Evolutionary conservation across 2,329 filamentous ascomycete species (phyloP).

Genomic region (Colletotrichum liriopes): DNA sequence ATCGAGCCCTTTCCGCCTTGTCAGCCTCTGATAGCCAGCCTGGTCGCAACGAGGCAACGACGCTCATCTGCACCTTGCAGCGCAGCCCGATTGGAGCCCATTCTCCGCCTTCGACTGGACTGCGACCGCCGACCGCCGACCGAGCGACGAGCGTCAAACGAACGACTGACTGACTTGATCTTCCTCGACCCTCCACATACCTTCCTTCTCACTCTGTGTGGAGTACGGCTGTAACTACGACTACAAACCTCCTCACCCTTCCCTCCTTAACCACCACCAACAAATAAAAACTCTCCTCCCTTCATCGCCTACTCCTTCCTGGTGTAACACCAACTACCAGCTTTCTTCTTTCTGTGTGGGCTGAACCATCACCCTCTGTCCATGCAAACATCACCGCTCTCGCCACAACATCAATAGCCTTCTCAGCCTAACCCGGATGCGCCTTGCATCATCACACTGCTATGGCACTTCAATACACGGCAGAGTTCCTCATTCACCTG

Average conservation of each 20-base stretch:
- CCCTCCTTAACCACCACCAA: not conserved
- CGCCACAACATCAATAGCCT: conserved; percentile 31
- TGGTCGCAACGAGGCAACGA: conserved; percentile 14
- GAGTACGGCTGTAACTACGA: conserved; percentile 1
- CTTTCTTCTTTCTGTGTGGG: conserved; percentile 24
- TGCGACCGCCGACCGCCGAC: conserved; percentile 28
- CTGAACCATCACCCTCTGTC: conserved; percentile 7
- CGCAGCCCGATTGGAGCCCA: conserved; percentile 42
- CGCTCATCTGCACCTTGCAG: conserved; percentile 21
- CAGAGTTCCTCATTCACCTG: conserved; percentile 82
- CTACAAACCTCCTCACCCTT: conserved; percentile 12
- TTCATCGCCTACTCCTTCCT: conserved; percentile 11
- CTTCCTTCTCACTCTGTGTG: conserved; percentile 3
- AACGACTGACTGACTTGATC: conserved; percentile 19
- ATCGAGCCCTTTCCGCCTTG: conserved; percentile 14
- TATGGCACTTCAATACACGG: conserved; percentile 79
- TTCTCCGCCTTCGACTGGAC: not conserved
- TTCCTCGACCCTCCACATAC: conserved; percentile 13
- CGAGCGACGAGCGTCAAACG: conserved; percentile 14
- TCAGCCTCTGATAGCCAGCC: conserved; percentile 16
- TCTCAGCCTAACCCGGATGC: conserved; percentile 50
- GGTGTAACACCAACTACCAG: conserved; percentile 15
- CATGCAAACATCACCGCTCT: conserved; percentile 32
- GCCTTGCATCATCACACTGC: conserved; percentile 54
- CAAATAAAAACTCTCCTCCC: not conserved